Evolutionary conservation across 23 red algal species (phyloP), one percentile per base, ranked within the genome.

Genomic region (Gracilaria domingensis): DNA sequence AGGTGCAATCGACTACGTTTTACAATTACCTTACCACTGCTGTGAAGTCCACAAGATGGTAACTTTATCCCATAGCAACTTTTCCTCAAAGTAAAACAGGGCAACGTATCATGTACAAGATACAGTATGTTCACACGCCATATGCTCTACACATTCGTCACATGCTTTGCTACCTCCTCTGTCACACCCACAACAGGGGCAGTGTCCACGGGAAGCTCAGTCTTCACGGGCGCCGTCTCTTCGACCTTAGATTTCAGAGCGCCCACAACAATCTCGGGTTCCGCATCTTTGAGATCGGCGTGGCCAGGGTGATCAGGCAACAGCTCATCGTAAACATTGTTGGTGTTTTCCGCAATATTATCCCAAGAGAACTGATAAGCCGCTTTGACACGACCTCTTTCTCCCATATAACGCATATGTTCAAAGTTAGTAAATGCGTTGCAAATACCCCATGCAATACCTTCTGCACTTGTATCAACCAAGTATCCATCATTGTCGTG

Each of bases 401-500:
- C 91, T 42, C 96, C 96, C 91, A 98, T 94, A 66, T 92, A 98
- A 42, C 80, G 53, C 45, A 79, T 66, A 82, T 98, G 96, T 21
- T 85, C 91, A 75, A 98, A 98, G 77, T 98, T 98, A 18, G 40
- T 70, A 66, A 98, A 94, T 35, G 83, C 86, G 42, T 84, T 87
- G 81, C 85, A 81, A 57, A 98, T 93, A 14, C 96, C 96, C 96
- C 96, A 98, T 9, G 91, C 92, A n/a, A 98, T 93, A 12, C 91
- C 92, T 42, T 75, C 91, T 2, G 92, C 73, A 21, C 80, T 85
- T 35, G 91, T 86, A 56, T 98, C 96, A 25, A 98, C 92, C 66
- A 95, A 57, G 81, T 88, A 98, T 4, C 96, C 96, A 53, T 98
- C 96, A 60, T 92, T 89, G 50, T 98, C 97, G 77, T 99, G 94